Evolutionary conservation across 1,284 basidiomycete genomes (phyloP).

Genomic region (Naganishia sp.): DNA sequence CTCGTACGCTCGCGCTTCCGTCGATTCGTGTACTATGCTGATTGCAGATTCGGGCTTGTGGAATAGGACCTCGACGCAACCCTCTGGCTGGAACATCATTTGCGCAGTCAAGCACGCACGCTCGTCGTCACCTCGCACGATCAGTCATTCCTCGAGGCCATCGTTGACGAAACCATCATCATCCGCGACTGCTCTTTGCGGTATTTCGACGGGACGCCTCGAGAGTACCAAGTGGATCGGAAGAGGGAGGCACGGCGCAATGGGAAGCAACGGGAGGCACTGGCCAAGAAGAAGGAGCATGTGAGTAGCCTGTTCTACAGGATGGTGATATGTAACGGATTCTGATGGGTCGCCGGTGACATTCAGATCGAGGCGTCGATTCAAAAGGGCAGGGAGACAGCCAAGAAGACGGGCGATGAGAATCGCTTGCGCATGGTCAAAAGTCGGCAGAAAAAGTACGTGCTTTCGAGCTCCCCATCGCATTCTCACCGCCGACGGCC

Average conservation of each 20-base stretch:
- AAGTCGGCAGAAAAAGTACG: conserved; percentile 65
- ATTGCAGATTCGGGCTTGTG: neutral
- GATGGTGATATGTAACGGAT: neutral
- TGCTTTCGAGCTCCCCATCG: too few relatives aligned
- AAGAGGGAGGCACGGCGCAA: conserved; percentile 59
- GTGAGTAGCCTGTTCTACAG: conserved; percentile 37
- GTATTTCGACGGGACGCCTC: conserved; percentile 62
- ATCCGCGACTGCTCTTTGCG: conserved; percentile 62
- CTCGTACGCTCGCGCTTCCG: too few relatives aligned
- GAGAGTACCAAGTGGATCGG: conserved; percentile 60
- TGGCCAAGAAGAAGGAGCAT: conserved; percentile 62
- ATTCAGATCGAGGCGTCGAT: conserved; percentile 54
- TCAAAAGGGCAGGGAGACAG: conserved; percentile 59
- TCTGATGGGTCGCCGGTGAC: neutral
- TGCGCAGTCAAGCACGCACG: conserved; percentile 58
- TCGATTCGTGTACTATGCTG: neutral
- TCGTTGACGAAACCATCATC: conserved; percentile 68
- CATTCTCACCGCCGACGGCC: too few relatives aligned
- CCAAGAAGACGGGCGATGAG: conserved; percentile 66
- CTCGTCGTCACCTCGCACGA: conserved; percentile 70
- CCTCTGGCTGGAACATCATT: conserved; percentile 60
- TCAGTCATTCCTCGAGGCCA: conserved; percentile 66
- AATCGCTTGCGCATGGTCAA: conserved; percentile 63
- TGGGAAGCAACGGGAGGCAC: conserved; percentile 60
- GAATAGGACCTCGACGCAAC: conserved; percentile 50